Conservation (phyloP, 75 land plant genomes). For the Isoetes taiwanensis region DNA sequence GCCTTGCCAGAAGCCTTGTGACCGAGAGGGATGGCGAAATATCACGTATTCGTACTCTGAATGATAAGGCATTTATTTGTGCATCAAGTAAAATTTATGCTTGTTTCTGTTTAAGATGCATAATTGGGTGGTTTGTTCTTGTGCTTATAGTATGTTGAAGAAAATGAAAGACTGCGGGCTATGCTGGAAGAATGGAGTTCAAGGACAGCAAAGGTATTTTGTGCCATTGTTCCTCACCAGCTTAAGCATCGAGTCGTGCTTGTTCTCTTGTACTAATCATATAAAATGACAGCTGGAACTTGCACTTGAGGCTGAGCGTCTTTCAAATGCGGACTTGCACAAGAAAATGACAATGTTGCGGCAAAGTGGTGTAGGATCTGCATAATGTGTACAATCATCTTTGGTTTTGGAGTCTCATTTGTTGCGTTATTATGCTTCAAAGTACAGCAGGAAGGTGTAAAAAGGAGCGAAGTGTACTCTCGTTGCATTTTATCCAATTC, state of each 20-base stretch:
- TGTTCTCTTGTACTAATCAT: neutral
- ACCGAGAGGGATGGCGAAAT: slow-evolving; percentile 75
- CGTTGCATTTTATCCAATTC: no score
- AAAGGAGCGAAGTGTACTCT: no score
- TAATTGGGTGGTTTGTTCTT: neutral
- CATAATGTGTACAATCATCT: no score
- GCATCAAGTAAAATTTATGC: neutral
- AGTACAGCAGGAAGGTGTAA: no score
- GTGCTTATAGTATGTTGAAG: slow-evolving; percentile 61
- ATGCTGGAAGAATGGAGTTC: slow-evolving; percentile 91
- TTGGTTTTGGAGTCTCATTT: no score
- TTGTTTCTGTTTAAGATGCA: neutral
- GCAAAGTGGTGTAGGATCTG: no score
- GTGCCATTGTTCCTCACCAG: neutral
- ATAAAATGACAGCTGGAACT: slow-evolving; percentile 50
- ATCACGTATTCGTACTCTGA: slow-evolving; percentile 41
- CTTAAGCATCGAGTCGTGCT: neutral
- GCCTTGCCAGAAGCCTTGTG: slow-evolving; percentile 66
- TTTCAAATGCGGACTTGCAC: slow-evolving; percentile 58
- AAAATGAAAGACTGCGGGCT: slow-evolving; percentile 83
- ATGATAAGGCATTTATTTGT: slow-evolving; percentile 45
- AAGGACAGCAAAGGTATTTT: slow-evolving; percentile 75
- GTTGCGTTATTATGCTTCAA: no score
- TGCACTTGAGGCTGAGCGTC: slow-evolving; percentile 66
- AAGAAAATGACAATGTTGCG: slow-evolving; percentile 39